Percentiles rank a stretch among this genome's conserved stretches.
These are phyloP conservation scores for Neoarthrinium moseri DNA, from an alignment of 2,329 filamentous ascomycete species.

Conservation along the genomic window DNA sequence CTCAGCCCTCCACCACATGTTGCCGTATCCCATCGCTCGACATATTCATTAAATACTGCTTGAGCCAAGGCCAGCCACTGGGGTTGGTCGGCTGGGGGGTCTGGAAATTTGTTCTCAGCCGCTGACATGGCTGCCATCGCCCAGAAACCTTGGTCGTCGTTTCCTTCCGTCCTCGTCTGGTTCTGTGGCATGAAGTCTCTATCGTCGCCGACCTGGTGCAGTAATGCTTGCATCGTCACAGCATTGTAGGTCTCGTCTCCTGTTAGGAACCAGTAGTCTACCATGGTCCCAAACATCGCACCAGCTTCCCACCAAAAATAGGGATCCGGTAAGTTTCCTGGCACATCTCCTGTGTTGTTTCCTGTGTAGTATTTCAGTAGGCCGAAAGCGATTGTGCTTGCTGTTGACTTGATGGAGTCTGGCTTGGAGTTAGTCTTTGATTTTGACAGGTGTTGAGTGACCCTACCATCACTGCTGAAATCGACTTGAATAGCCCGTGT, in stretches of 20 bases:
- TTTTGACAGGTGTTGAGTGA: background rate
- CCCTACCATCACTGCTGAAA: conserved; percentile 30
- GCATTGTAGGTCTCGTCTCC: conserved; percentile 50
- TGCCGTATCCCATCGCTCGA: conserved; percentile 53
- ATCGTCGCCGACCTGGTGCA: conserved; percentile 43
- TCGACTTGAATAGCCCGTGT: conserved; percentile 30
- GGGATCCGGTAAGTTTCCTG: conserved; percentile 13
- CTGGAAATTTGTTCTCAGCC: conserved; percentile 58
- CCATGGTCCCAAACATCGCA: conserved; percentile 13
- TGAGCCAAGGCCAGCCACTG: conserved; percentile 65
- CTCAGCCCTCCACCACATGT: conserved; percentile 61
- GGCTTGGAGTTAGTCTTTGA: background rate
- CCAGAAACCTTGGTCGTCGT: conserved; percentile 64
- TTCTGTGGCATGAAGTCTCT: conserved; percentile 45
- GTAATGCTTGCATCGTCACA: conserved; percentile 40
- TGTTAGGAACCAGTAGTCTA: conserved; percentile 28
- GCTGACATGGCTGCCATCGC: conserved; percentile 61
- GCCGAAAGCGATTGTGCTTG: conserved; percentile 30
- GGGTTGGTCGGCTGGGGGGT: conserved; percentile 45
- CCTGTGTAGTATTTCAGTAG: conserved; percentile 31
- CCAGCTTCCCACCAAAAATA: conserved; percentile 16
- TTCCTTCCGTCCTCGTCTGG: conserved; percentile 40
- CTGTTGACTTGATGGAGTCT: conserved; percentile 48
- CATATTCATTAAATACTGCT: conserved; percentile 63
- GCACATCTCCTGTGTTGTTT: conserved; percentile 16